Evolutionary conservation across 2,329 filamentous ascomycete species (phyloP).

Genomic region (Massarina eburnea): DNA sequence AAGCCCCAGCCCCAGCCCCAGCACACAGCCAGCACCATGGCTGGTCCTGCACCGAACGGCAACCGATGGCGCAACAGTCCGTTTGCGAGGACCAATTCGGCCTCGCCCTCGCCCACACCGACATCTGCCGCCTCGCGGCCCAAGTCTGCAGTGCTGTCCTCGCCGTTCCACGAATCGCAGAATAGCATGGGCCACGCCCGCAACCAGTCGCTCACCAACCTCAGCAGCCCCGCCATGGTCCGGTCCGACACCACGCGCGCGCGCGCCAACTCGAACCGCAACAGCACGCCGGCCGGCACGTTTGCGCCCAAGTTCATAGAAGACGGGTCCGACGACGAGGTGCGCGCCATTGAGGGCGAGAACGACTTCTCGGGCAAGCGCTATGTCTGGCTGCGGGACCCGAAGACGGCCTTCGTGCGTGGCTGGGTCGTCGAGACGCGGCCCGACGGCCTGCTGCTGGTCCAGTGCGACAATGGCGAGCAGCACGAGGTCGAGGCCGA

Average conservation of each 20-base stretch:
- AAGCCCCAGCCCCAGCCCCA: not conserved
- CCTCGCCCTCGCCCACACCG: conserved; percentile 62
- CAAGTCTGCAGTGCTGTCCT: conserved; percentile 73
- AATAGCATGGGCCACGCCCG: conserved; percentile 61
- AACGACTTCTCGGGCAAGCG: conserved; percentile 98
- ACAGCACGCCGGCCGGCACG: conserved; percentile 70
- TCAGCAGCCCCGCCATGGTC: conserved; percentile 42
- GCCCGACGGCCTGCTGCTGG: conserved; percentile 67
- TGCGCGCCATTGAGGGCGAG: conserved; percentile 84
- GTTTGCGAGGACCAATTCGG: conserved; percentile 65
- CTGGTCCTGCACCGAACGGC: conserved; percentile 60
- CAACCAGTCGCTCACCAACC: conserved; percentile 64
- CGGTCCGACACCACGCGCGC: conserved; percentile 40
- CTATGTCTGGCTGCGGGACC: conserved; percentile 95
- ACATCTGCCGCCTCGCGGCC: conserved; percentile 58
- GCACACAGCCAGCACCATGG: conserved; percentile 46
- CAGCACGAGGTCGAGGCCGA: conserved; percentile 86
- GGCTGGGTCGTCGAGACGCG: conserved; percentile 89
- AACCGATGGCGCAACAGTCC: conserved; percentile 78
- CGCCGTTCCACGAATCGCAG: conserved; percentile 53
- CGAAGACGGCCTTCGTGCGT: conserved; percentile 83
- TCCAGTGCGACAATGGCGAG: conserved; percentile 95
- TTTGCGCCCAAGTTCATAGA: conserved; percentile 96
- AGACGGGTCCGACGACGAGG: conserved; percentile 69
- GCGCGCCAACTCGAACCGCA: conserved; percentile 66